phyloP scores from a whole-genome alignment of 768 basidiomycete genomes.

The Cyclocybe cylindracea region DNA sequence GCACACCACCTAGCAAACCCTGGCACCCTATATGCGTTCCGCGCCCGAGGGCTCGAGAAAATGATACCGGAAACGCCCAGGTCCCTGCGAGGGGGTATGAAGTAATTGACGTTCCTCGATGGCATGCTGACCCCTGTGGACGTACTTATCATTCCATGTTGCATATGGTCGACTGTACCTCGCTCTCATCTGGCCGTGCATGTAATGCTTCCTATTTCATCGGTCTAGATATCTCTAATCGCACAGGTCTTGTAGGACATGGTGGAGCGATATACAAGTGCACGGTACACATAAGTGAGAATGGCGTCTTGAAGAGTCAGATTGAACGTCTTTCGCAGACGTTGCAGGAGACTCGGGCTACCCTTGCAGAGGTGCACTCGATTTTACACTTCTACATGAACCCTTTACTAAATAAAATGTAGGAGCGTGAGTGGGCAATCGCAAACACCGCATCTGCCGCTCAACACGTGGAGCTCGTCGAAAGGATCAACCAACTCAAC shows the following conservation, averaged over 20 bases:
- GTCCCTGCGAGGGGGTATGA: background rate
- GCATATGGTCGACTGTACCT: slow-evolving; percentile 16
- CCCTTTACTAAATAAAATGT: background rate
- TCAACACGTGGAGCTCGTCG: slow-evolving; percentile 82
- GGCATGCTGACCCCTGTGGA: slow-evolving; percentile 5
- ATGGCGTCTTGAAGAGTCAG: slow-evolving; percentile 69
- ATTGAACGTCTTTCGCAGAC: slow-evolving; percentile 71
- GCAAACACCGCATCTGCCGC: slow-evolving; percentile 70
- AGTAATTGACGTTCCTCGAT: background rate
- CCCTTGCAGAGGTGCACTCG: slow-evolving; percentile 64
- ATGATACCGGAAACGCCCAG: too few relatives aligned
- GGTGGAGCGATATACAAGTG: too few relatives aligned
- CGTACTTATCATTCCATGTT: slow-evolving; percentile 12
- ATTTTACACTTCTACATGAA: background rate
- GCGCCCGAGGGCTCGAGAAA: too few relatives aligned
- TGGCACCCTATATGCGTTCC: too few relatives aligned
- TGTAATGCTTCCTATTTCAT: background rate
- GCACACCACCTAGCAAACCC: too few relatives aligned
- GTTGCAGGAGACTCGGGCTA: slow-evolving; percentile 68
- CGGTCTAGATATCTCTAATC: slow-evolving; percentile 8
- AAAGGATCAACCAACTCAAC: slow-evolving; percentile 85
- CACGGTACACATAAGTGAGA: slow-evolving; percentile 46
- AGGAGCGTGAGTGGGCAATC: slow-evolving; percentile 84
- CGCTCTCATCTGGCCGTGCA: slow-evolving; percentile 16
- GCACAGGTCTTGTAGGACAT: background rate